Evolutionary conservation across 2,329 filamentous ascomycete species (phyloP), one percentile per base, ranked within the genome.

Genomic region (Pezicula carpinea): DNA sequence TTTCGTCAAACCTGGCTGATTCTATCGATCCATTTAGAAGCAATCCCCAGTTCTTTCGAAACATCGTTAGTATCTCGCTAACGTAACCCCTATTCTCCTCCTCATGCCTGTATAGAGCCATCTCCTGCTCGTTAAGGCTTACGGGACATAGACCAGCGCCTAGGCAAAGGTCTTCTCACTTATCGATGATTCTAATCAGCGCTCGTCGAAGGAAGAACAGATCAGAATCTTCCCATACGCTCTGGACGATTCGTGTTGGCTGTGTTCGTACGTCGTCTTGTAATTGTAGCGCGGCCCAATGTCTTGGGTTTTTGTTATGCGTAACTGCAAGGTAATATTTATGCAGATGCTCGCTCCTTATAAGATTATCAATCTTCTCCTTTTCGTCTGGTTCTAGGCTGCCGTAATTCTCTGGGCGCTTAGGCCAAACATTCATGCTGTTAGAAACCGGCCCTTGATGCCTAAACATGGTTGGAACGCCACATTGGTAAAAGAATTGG

Each of bases 41-140:
- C 18, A 52, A 17, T 21, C 49, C 47, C 44, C 44, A 52, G 44
- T 49, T 51, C 1, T 53, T 23, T 39, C 34, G 47, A 44, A 54
- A 47, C 13, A 49, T 29, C 32, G 21, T 51, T 43, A 51, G 44
- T 42, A 49, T 47, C 11, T 50, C 48, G 13, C 38, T 17, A 40
- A 52, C 39, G 40, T 47, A 10, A 13, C 36, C 29, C 47, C 29
- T 47, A 35, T 19, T 54, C 40, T 53, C 48, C 31, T 43, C 44
- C 47, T 54, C 47, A 15, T 14, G n/a, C 21, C 14, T 31, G 17
- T 48, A 22, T 18, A 47, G 33, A 21, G 43, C 42, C 2, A 54
- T 5, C 18, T 54, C 50, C 19, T 53, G 47, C 35, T 50, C 47
- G 38, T 22, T 52, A 33, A 52, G 49, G 47, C 48, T 47, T 26